A percentile compares a stretch with the other conserved stretches of the same genome.
These are phyloP conservation scores for Farysia itapuensis DNA, from an alignment of 1,284 basidiomycete genomes.

Conservation along the genomic window DNA sequence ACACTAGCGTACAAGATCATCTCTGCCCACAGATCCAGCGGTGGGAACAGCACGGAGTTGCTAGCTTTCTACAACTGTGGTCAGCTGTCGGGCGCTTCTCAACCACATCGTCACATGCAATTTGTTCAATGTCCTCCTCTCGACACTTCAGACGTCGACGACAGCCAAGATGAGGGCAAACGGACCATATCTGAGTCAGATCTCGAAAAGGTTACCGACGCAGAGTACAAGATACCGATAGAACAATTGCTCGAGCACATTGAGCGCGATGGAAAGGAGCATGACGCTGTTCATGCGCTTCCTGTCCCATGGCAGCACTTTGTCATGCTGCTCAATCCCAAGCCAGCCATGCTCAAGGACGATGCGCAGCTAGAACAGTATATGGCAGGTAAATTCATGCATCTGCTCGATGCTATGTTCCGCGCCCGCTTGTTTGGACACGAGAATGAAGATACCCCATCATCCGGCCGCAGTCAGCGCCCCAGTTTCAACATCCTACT, in stretches of 20 bases:
- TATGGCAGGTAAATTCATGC: constrained; percentile 45
- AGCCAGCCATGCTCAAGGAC: constrained; percentile 4
- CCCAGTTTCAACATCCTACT: constrained; percentile 55
- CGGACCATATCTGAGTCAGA: constrained; percentile 13
- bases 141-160: constrained; percentile 6
- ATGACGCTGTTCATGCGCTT: constrained; percentile 42
- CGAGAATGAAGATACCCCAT: not conserved
- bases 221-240: constrained; percentile 38
- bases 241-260: constrained; percentile 48
- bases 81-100: constrained; percentile 42
- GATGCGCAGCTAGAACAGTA: constrained; percentile 23
- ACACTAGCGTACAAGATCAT: constrained; percentile 47
- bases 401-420: constrained; percentile 50
- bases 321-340: constrained; percentile 41
- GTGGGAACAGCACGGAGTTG: constrained; percentile 29
- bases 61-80: constrained; percentile 58
- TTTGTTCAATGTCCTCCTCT: constrained; percentile 44
- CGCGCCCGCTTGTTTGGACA: constrained; percentile 31
- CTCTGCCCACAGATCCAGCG: constrained; percentile 10
- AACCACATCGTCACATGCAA: constrained; percentile 55
- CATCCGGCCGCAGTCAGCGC: not conserved
- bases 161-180: not conserved
- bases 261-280: constrained; percentile 50
- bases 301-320: constrained; percentile 58
- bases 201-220: constrained; percentile 13